Percentiles rank a stretch among this genome's conserved stretches.
phyloP scores from a whole-genome alignment of 2,329 filamentous ascomycete species.

The Byssochlamys sp. region DNA sequence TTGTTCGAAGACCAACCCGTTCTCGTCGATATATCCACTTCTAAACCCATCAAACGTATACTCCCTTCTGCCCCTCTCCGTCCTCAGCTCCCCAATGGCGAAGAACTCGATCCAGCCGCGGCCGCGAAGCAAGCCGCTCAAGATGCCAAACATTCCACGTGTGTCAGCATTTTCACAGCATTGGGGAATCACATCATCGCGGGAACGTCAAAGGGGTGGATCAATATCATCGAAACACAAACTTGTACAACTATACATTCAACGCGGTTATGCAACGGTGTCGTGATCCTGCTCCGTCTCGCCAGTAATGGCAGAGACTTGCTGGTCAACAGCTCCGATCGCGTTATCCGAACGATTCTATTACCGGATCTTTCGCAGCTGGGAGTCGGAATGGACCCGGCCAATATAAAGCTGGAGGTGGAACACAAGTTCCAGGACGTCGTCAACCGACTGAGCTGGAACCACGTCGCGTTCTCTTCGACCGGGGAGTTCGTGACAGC shows the following conservation, averaged over 20 bases:
- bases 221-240: constrained; percentile 84
- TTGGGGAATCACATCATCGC: constrained; percentile 80
- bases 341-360: constrained; percentile 85
- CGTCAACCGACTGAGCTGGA: constrained; percentile 90
- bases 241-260: constrained; percentile 79
- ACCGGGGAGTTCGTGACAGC: constrained; percentile 93
- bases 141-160: constrained; percentile 90
- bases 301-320: constrained; percentile 76
- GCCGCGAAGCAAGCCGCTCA: constrained; percentile 81
- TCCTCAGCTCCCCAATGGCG: constrained; percentile 53
- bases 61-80: constrained; percentile 76
- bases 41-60: constrained; percentile 62
- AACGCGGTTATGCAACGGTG: constrained; percentile 74
- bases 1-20: constrained; percentile 88
- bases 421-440: constrained; percentile 98
- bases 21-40: constrained; percentile 67
- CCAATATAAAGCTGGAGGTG: constrained; percentile 78
- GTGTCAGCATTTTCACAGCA: constrained; percentile 77
- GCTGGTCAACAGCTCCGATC: constrained; percentile 85
- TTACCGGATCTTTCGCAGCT: constrained; percentile 61
- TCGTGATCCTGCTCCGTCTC: constrained; percentile 78
- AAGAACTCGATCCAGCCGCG: constrained; percentile 47
- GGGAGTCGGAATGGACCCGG: constrained; percentile 58
- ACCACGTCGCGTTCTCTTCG: constrained; percentile 88
- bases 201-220: constrained; percentile 87